Conservation (phyloP, 257 asterid species). For the Paulownia fortunei region DNA sequence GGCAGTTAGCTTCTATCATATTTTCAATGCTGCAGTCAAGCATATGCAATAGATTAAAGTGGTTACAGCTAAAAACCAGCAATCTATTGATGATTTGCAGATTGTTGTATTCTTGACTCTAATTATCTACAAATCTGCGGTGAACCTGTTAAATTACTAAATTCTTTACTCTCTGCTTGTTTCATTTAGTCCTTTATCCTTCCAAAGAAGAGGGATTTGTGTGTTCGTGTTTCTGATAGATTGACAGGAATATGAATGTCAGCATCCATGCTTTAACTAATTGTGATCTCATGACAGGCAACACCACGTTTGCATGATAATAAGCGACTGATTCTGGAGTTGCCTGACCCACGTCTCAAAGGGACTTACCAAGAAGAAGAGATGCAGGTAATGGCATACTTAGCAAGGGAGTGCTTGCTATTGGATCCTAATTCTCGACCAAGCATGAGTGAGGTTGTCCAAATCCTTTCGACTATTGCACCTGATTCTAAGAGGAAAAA, state of each 20-base stretch:
- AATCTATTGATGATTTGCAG: too few relatives aligned
- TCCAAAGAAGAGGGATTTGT: neutral
- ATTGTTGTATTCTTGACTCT: neutral
- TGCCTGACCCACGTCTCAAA: conserved; percentile 78
- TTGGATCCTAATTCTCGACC: conserved; percentile 97
- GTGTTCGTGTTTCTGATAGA: neutral
- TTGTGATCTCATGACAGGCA: conserved; percentile 57
- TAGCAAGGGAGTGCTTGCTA: conserved; percentile 91
- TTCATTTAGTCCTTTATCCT: neutral
- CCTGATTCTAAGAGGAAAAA: conserved; percentile 74
- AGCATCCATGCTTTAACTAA: too few relatives aligned
- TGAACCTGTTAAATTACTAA: neutral
- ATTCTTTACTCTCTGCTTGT: too few relatives aligned
- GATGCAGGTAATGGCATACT: conserved; percentile 93
- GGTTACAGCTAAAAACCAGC: too few relatives aligned
- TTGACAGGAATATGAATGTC: too few relatives aligned
- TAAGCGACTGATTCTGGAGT: conserved; percentile 72
- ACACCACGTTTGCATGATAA: conserved; percentile 79
- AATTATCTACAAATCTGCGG: neutral
- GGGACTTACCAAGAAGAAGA: conserved; percentile 80
- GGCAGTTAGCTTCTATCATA: too few relatives aligned
- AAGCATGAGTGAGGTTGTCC: conserved; percentile 93
- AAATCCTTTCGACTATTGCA: conserved; percentile 81
- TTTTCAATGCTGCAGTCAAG: too few relatives aligned
- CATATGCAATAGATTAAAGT: too few relatives aligned